These are phyloP conservation scores for Poronia punctata DNA, from an alignment of 495 filamentous ascomycete species.

Conservation along the genomic window DNA sequence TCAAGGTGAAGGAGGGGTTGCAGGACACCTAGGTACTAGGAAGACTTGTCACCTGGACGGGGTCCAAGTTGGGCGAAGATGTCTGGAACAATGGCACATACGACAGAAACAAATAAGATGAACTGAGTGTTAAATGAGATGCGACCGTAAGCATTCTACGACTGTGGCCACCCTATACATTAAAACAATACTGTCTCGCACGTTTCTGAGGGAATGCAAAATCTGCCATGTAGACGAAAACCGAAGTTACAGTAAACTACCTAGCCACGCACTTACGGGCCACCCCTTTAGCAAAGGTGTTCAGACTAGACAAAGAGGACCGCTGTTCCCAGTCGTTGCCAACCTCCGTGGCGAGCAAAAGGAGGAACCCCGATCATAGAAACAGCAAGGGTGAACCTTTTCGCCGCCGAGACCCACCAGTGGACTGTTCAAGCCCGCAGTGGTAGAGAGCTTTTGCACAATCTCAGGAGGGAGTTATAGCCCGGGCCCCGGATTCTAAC, in stretches of 20 bases:
- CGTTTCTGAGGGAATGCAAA: conserved; percentile 10
- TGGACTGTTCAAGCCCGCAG: conserved; percentile 2
- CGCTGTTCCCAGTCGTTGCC: neutral
- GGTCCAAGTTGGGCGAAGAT: too few species aligned
- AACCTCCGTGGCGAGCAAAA: conserved; percentile 8
- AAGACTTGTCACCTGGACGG: too few species aligned
- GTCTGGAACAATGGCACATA: conserved; percentile 35
- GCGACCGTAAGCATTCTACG: neutral
- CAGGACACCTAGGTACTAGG: too few species aligned
- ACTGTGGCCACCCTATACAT: conserved; percentile 3
- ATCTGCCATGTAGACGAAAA: conserved; percentile 7
- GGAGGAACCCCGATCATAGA: neutral
- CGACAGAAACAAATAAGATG: conserved; percentile 20
- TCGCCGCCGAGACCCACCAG: neutral
- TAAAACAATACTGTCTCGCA: conserved; percentile 8
- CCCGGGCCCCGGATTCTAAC: neutral
- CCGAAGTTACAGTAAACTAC: neutral
- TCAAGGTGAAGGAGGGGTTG: too few species aligned
- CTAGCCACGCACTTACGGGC: neutral
- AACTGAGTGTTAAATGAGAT: neutral
- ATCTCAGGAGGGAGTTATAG: neutral
- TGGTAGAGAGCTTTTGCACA: conserved; percentile 1
- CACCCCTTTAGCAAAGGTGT: too few species aligned
- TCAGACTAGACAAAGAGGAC: too few species aligned
- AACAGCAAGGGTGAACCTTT: neutral